Evolutionary conservation across 2,329 filamentous ascomycete species (phyloP).

Genomic region (Zelopaecilomyces penicillatus): DNA sequence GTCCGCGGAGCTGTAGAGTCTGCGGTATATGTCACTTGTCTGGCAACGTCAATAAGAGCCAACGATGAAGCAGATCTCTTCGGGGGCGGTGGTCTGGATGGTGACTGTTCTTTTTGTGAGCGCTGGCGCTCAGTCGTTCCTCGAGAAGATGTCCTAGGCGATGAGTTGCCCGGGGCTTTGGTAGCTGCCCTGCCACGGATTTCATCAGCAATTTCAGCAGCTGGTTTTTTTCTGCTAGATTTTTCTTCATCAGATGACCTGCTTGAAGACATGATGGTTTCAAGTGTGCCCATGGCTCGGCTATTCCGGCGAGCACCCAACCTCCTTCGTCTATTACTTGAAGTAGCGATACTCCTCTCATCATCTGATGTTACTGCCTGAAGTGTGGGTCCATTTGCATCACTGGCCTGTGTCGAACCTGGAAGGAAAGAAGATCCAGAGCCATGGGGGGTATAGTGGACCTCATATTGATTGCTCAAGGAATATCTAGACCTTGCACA

Average conservation of each 20-base stretch:
- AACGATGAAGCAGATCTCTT: conserved; percentile 24
- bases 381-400: conserved; percentile 42
- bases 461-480: conserved; percentile 58
- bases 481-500: conserved; percentile 58
- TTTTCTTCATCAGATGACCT: conserved; percentile 56
- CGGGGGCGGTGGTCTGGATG: conserved; percentile 12
- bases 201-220: conserved; percentile 46
- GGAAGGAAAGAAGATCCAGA: conserved; percentile 42
- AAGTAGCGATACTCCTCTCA: conserved; percentile 31
- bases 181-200: conserved; percentile 40
- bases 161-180: conserved; percentile 27
- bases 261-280: conserved; percentile 60
- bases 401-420: conserved; percentile 20
- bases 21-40: conserved; percentile 20
- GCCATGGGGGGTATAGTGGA: conserved; percentile 55
- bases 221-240: conserved; percentile 47
- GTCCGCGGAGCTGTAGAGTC: conserved; percentile 23
- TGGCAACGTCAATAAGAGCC: conserved; percentile 30
- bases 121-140: conserved; percentile 21
- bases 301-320: conserved; percentile 38
- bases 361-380: conserved; percentile 51
- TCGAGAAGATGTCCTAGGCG: conserved; percentile 22
- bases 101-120: conserved; percentile 10
- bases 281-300: conserved; percentile 52
- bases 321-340: conserved; percentile 31